These are phyloP conservation scores for Cucumis melo DNA, from an alignment of 306 rosid species.

Conservation along the genomic window DNA sequence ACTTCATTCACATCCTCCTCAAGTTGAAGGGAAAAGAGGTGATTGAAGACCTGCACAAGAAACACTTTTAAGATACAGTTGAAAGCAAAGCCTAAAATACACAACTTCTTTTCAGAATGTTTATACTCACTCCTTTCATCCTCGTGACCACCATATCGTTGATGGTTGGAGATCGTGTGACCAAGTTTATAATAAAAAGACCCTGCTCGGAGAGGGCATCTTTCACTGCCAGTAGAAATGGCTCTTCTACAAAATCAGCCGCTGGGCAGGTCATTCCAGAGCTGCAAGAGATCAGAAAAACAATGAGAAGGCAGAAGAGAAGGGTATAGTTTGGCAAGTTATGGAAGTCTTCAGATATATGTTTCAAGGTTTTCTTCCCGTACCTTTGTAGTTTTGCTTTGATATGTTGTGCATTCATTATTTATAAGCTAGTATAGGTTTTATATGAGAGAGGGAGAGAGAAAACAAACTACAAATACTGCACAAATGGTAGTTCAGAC, in stretches of 20 bases:
- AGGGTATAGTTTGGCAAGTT: neutral
- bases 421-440: neutral
- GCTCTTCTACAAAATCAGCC: slow-evolving; percentile 52
- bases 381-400: neutral
- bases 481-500: slow-evolving; percentile 12
- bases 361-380: neutral
- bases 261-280: slow-evolving; percentile 91
- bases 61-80: neutral
- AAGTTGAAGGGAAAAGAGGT: slow-evolving; percentile 55
- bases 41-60: slow-evolving; percentile 52
- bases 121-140: slow-evolving; percentile 62
- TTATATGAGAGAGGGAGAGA: neutral
- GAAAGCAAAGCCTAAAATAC: neutral
- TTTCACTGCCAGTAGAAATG: slow-evolving; percentile 59
- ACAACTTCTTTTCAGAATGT: neutral
- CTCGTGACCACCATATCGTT: slow-evolving; percentile 46
- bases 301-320: neutral
- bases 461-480: neutral
- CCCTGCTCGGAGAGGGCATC: slow-evolving; percentile 53
- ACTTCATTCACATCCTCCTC: slow-evolving; percentile 94
- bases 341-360: neutral
- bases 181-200: slow-evolving; percentile 75
- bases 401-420: neutral
- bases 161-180: slow-evolving; percentile 63
- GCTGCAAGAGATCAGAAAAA: slow-evolving; percentile 29